phyloP scores from a whole-genome alignment of 352 stramenopile species.

The Globisporangium nunn region DNA sequence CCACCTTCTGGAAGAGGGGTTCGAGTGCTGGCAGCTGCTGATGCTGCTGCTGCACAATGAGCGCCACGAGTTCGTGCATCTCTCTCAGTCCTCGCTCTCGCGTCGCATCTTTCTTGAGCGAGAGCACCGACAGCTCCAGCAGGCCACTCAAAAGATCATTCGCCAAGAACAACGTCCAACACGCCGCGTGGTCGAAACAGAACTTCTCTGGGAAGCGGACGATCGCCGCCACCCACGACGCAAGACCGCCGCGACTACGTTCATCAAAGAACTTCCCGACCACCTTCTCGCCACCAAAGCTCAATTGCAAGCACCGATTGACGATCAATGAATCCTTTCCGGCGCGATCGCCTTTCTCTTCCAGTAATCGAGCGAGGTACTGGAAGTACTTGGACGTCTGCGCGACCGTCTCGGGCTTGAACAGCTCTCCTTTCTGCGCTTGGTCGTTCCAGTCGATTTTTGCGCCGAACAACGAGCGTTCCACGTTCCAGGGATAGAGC shows the following conservation, averaged over 20 bases:
- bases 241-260: conserved; percentile 15
- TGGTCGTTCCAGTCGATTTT: conserved; percentile 35
- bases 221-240: conserved; percentile 38
- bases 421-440: conserved; percentile 18
- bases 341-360: conserved; percentile 30
- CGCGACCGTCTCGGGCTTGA: conserved; percentile 27
- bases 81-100: conserved; percentile 25
- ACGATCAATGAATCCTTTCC: conserved; percentile 46
- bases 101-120: conserved; percentile 15
- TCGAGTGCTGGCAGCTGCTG: conserved; percentile 35
- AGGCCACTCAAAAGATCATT: conserved; percentile 37
- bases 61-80: conserved; percentile 32
- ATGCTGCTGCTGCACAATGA: conserved; percentile 35
- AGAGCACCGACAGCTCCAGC: conserved; percentile 44
- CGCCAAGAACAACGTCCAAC: conserved; percentile 53
- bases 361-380: conserved; percentile 63
- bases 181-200: conserved; percentile 38
- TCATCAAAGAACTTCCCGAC: conserved; percentile 47
- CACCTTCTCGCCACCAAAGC: conserved; percentile 41
- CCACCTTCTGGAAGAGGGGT: conserved; percentile 31
- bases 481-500: conserved; percentile 76
- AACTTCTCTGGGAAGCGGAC: conserved; percentile 38
- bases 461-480: conserved; percentile 65
- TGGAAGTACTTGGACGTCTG: conserved; percentile 64
- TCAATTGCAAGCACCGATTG: conserved; percentile 53